phyloP scores from a whole-genome alignment of 1,139 yeast species.

The Geotrichum restrictum region DNA sequence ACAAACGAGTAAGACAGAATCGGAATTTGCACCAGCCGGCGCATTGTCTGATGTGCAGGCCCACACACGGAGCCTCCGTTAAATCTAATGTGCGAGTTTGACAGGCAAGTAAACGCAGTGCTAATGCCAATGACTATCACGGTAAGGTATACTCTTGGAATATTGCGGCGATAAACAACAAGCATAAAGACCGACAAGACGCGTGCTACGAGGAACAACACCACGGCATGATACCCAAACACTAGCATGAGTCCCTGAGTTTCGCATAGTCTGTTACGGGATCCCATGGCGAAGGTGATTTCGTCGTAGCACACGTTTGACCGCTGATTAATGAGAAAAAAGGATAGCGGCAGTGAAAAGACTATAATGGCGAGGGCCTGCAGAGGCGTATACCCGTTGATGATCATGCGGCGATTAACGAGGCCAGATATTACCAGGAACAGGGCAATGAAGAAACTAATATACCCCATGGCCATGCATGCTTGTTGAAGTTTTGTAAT shows the following conservation, averaged over 20 bases:
- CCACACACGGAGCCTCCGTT: constrained; percentile 19
- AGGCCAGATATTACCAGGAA: constrained; percentile 23
- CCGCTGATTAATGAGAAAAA: constrained; percentile 16
- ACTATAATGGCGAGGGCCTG: constrained; percentile 24
- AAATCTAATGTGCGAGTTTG: constrained; percentile 18
- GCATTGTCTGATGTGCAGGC: constrained; percentile 10
- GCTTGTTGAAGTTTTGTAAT: constrained; percentile 18
- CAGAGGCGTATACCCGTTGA: constrained; percentile 26
- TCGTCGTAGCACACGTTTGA: constrained; percentile 19
- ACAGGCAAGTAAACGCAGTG: constrained; percentile 22
- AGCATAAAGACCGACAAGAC: constrained; percentile 21
- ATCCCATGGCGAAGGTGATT: constrained; percentile 18
- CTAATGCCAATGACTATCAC: constrained; percentile 19
- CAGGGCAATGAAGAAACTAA: constrained; percentile 22
- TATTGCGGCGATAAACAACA: constrained; percentile 20
- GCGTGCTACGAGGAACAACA: constrained; percentile 22
- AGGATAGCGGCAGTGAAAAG: constrained; percentile 20
- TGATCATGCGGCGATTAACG: constrained; percentile 23
- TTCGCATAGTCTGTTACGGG: constrained; percentile 20
- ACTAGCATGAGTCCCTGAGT: constrained; percentile 24
- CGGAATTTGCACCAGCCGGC: constrained; percentile 16
- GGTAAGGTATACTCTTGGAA: constrained; percentile 21
- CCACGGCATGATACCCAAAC: constrained; percentile 22
- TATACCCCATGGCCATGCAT: constrained; percentile 16
- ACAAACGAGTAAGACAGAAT: constrained; percentile 16